Evolutionary conservation across 2,329 filamentous ascomycete genomes (phyloP).

Genomic region (Hypoxylon sp.): DNA sequence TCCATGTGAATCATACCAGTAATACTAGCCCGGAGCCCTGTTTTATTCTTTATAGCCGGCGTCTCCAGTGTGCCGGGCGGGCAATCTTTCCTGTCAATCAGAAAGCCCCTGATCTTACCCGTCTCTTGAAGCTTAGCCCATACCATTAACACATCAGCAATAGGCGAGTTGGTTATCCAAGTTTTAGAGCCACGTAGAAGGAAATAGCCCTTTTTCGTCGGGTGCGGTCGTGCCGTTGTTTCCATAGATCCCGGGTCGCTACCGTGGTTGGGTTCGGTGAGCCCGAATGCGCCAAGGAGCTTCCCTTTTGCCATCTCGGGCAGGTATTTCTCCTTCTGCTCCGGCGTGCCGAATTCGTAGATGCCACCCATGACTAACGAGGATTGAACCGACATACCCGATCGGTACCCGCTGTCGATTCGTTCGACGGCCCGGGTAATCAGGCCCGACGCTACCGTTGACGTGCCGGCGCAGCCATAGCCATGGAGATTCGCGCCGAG

Average conservation of each 20-base stretch:
- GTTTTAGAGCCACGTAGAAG: slow-evolving; percentile 87
- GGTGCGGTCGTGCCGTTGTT: slow-evolving; percentile 85
- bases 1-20: slow-evolving; percentile 99
- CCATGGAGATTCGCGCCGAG: slow-evolving; percentile 89
- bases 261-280: slow-evolving; percentile 94
- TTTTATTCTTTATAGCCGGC: slow-evolving; percentile 94
- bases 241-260: slow-evolving; percentile 95
- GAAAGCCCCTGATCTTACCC: slow-evolving; percentile 93
- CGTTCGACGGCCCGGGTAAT: slow-evolving; percentile 93
- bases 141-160: slow-evolving; percentile 85
- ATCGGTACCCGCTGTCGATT: slow-evolving; percentile 92
- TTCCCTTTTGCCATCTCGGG: slow-evolving; percentile 87
- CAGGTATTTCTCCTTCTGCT: slow-evolving; percentile 88
- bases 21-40: slow-evolving; percentile 89
- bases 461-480: slow-evolving; percentile 89
- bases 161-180: slow-evolving; percentile 96
- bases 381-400: slow-evolving; percentile 93
- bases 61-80: slow-evolving; percentile 92
- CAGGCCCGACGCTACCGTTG: slow-evolving; percentile 88
- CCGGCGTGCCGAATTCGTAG: slow-evolving; percentile 86
- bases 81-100: slow-evolving; percentile 88
- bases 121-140: slow-evolving; percentile 95
- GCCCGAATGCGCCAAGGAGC: slow-evolving; percentile 85
- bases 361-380: slow-evolving; percentile 96
- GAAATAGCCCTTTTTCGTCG: slow-evolving; percentile 85